Evolutionary conservation across 1,284 basidiomycete species (phyloP), one percentile per base, ranked within the genome.

Genomic region (Puccinia polysora): DNA sequence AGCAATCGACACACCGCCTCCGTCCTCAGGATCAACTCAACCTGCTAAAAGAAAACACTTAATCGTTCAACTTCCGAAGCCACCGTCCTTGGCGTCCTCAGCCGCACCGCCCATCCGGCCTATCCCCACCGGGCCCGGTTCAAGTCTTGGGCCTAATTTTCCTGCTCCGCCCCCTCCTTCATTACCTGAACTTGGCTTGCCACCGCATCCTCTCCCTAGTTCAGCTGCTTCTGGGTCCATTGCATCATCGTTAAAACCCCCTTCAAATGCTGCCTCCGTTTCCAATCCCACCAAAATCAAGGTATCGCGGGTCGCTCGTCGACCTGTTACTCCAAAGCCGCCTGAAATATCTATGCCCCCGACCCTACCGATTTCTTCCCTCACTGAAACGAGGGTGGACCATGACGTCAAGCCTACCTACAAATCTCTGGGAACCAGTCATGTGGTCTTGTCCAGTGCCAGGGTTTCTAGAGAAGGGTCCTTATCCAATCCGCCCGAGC

Each of bases 271-370:
- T 12, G 6, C 63, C 20, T 34, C 15, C 25, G 5, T 20, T 20
- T 40, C 52, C n/a, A 59, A 59, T 30, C 65, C 65, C 20, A 69
- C 40, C 6, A 69, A 69, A 50, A 69, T 69, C 45, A 69, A 69
- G 45, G 55, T 69, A 0, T 30, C 59, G 15, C 53, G 45, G 15
- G 53, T 55, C 23, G 18, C 45, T 7, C 2, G 38, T 15, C 65
- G 25, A 20, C 53, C 55, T 12, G 45, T 30, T 10, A n/a, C 23
- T 34, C 28, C n/a, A 23, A 45, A 59, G 53, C 50, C 6, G 12
- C n/a, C 23, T 34, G 65, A 69, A 30, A 14, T 30, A 45, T 23
- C 52, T 2, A 10, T 38, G 15, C 30, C 45, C 36, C 20, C 43
- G 23, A 15, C 40, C 12, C 8, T 36, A 15, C 23, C 65, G 18